These are phyloP conservation scores for Microdochium bolleyi DNA, from an alignment of 2,329 filamentous ascomycete species.

Conservation along the genomic window DNA sequence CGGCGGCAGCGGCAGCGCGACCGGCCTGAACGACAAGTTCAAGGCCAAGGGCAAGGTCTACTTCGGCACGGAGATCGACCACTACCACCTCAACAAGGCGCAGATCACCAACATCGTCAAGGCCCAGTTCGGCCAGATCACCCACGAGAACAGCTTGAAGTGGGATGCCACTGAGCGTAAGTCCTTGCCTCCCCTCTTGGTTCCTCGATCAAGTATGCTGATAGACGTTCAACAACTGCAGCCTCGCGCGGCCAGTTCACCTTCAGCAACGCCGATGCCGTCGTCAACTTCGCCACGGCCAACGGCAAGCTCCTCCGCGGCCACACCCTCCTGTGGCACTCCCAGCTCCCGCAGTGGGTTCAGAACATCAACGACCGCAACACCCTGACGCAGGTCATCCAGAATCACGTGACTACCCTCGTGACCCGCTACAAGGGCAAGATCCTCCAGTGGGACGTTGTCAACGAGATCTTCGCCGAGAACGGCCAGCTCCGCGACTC, in stretches of 20 bases:
- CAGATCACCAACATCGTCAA: constrained; percentile 48
- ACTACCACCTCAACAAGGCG: constrained; percentile 37
- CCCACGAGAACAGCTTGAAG: constrained; percentile 64
- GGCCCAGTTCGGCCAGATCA: constrained; percentile 55
- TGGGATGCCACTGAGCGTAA: constrained; percentile 44
- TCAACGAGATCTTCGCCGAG: constrained; percentile 59
- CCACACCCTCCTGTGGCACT: constrained; percentile 61
- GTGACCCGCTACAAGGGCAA: constrained; percentile 57
- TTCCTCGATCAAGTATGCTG: too few species aligned
- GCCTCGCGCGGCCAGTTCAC: constrained; percentile 39
- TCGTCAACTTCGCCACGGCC: constrained; percentile 47
- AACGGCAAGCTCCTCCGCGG: constrained; percentile 55
- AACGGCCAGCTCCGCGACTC: constrained; percentile 49
- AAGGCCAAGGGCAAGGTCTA: constrained; percentile 50
- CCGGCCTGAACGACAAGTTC: constrained; percentile 3
- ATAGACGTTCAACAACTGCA: neutral
- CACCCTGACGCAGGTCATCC: constrained; percentile 43
- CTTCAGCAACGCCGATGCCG: constrained; percentile 48
- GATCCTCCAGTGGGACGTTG: constrained; percentile 47
- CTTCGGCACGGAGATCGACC: constrained; percentile 51
- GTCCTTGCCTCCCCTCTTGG: neutral
- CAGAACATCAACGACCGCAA: constrained; percentile 25
- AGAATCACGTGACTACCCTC: constrained; percentile 51
- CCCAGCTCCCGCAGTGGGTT: constrained; percentile 53
- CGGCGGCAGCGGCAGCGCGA: neutral